phyloP scores from a whole-genome alignment of 1,284 basidiomycete genomes.

The Lignosus rhinocerotis region DNA sequence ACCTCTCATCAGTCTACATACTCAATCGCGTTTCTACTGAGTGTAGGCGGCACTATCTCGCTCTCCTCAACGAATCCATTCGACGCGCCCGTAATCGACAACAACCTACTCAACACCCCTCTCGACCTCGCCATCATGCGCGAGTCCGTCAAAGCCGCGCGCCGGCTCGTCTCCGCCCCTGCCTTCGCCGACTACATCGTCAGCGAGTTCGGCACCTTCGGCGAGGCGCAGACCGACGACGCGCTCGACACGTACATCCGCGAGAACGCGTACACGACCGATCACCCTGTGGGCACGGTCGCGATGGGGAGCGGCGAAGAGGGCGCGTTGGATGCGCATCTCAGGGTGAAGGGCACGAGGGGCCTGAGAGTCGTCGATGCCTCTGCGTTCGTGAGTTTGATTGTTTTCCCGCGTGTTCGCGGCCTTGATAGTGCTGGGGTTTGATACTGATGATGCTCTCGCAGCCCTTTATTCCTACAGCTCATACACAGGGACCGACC shows the following conservation, averaged over 20 bases:
- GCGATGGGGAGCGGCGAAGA: conserved; percentile 6
- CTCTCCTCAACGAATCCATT: conserved; percentile 25
- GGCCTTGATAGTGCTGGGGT: too few relatives aligned
- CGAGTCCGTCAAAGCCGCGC: conserved; percentile 13
- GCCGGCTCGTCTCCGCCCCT: conserved; percentile 20
- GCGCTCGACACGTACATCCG: conserved; percentile 14
- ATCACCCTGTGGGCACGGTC: conserved; percentile 18
- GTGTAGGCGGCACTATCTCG: conserved; percentile 25
- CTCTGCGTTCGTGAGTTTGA: conserved; percentile 19
- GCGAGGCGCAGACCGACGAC: conserved; percentile 7
- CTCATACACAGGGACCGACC: conserved; percentile 8
- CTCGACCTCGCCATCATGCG: conserved; percentile 25
- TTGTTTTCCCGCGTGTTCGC: not conserved
- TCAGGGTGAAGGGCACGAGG: conserved; percentile 32
- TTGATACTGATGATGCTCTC: not conserved
- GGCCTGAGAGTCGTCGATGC: conserved; percentile 26
- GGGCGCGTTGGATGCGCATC: conserved; percentile 30
- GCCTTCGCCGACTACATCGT: conserved; percentile 13
- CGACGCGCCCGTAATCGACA: conserved; percentile 25
- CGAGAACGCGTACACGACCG: not conserved
- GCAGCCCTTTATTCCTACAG: conserved; percentile 15
- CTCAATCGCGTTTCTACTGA: not conserved
- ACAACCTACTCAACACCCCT: conserved; percentile 12
- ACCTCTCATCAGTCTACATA: not conserved
- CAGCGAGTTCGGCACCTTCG: conserved; percentile 5